These are phyloP conservation scores for Solanum chmielewskii DNA, from an alignment of 257 asterid genomes.

Conservation along the genomic window DNA sequence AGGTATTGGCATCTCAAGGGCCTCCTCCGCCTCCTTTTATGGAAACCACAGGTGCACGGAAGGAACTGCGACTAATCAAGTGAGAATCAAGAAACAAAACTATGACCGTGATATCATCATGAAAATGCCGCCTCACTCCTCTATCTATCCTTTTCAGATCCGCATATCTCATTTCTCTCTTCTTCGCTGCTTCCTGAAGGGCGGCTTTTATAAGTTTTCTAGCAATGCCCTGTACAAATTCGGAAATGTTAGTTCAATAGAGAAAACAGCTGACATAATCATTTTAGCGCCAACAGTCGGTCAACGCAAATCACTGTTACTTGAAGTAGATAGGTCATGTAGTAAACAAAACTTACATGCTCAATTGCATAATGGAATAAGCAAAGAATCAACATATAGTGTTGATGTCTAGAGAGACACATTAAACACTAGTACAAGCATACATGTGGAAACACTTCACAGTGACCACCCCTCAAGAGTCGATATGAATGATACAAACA, in stretches of 20 bases:
- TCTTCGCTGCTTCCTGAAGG: constrained; percentile 56
- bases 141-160: constrained; percentile 55
- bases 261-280: neutral
- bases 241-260: neutral
- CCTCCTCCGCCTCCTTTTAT: constrained; percentile 40
- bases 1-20: constrained; percentile 18
- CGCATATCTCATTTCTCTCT: constrained; percentile 64
- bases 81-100: constrained; percentile 52
- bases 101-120: constrained; percentile 68
- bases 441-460: neutral
- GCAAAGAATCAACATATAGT: neutral
- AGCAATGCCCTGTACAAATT: constrained; percentile 58
- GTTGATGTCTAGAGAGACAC: neutral
- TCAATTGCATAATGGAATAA: neutral
- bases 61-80: constrained; percentile 35
- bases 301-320: neutral
- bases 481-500: neutral
- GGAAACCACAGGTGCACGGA: constrained; percentile 29
- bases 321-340: neutral
- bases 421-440: neutral
- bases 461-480: neutral
- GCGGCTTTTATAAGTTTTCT: constrained; percentile 55
- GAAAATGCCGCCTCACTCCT: constrained; percentile 74
- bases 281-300: neutral
- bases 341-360: neutral